Evolutionary conservation across 306 rosid genomes (phyloP), one percentile per base, ranked within the genome.

Genomic region (Prunus mira): DNA sequence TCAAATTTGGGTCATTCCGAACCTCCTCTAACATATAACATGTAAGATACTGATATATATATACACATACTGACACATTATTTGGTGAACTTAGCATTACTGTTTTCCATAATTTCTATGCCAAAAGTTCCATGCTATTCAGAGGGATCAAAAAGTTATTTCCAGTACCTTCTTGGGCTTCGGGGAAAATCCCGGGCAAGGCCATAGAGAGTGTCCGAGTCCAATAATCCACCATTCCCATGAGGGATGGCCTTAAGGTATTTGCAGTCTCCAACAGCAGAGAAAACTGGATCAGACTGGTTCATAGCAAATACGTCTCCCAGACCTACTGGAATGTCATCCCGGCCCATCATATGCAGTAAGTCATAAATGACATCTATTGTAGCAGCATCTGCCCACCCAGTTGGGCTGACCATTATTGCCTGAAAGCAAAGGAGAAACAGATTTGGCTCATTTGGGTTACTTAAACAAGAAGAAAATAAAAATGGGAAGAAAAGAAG

Each of bases 341-440:
- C 99, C 45, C 97, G 91, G 12, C 99, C 97, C 97, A 95, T 95
- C 99, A 90, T 95, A 86, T 95, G 99, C 52, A 95, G 83, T 67
- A 95, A 27, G 65, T 92, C 97, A 78, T 92, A 92, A 3, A 92
- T 34, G 12, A 92, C 76, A 79, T 95, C 97, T 78, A 91, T 90
- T 71, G 97, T 95, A 74, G 97, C 99, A 32, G 87, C 97, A 82
- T 90, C 89, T 73, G 96, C 96, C 99, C 99, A 95, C 34, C 99
- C 97, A 1, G 88, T 92, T 84, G 97, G 96, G 67, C 92, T 95
- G 60, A 91, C 91, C 57, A 92, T 88, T 57, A 95, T 88, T 82
- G 90, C 99, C 99, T 95, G 79, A 55, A 51, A 14, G 5, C 54
- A 77, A 13, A 19, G 30, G 28, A 62, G 14, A 6, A 65, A 17